Conservation (phyloP, 1,284 basidiomycete genomes). For the Heterobasidion parviporum region DNA sequence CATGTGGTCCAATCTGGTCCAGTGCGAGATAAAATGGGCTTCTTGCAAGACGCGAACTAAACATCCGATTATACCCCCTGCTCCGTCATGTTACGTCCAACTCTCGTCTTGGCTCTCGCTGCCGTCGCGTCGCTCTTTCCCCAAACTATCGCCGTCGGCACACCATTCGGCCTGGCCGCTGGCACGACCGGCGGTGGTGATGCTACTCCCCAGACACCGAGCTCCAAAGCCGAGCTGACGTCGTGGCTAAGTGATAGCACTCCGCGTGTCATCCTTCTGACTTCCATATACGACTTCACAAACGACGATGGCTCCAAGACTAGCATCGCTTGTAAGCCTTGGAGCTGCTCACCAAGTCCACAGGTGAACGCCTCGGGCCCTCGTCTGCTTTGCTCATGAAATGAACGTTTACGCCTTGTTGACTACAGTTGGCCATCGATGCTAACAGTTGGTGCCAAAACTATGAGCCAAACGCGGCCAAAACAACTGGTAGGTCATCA, state of each 20-base stretch:
- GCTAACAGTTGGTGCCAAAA: neutral
- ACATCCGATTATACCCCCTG: too few relatives aligned
- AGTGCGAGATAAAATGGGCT: too few relatives aligned
- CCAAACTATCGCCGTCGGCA: neutral
- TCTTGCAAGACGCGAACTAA: too few relatives aligned
- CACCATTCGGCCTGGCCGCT: neutral
- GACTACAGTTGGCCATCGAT: neutral
- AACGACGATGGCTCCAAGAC: neutral
- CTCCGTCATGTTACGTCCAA: too few relatives aligned
- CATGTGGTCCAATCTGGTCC: too few relatives aligned
- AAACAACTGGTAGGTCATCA: too few relatives aligned
- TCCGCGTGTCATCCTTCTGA: neutral
- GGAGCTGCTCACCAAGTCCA: neutral
- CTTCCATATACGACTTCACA: neutral
- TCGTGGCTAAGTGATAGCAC: neutral
- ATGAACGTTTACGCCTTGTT: too few relatives aligned
- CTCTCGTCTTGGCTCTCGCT: too few relatives aligned
- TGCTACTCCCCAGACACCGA: neutral
- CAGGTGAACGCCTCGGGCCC: neutral
- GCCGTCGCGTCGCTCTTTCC: too few relatives aligned
- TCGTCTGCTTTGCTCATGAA: too few relatives aligned
- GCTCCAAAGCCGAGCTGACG: neutral
- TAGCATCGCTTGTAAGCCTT: neutral
- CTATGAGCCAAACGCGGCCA: neutral
- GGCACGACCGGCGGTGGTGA: neutral